Percentiles rank a stretch among this genome's conserved stretches.
phyloP scores from a whole-genome alignment of 768 basidiomycete species.

The Saitozyma sp. region DNA sequence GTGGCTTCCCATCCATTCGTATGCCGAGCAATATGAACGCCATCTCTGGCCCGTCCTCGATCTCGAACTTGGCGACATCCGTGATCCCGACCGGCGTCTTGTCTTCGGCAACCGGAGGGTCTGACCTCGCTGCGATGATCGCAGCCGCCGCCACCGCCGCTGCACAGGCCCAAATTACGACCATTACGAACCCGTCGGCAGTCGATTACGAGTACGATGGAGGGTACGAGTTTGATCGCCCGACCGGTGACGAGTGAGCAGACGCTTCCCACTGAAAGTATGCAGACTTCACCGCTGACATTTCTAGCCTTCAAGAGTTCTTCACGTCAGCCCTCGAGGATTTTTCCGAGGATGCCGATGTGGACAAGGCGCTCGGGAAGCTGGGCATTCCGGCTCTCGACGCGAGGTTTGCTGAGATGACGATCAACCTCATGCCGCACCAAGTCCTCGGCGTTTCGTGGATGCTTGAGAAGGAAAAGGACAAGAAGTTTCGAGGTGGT shows the following conservation, averaged over 20 bases:
- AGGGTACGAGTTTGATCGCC: no score
- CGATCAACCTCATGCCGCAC: constrained; percentile 67
- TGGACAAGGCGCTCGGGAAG: constrained; percentile 62
- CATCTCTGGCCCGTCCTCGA: no score
- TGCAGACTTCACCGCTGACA: not conserved
- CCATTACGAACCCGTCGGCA: no score
- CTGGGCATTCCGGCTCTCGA: constrained; percentile 60
- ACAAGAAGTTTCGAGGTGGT: constrained; percentile 37
- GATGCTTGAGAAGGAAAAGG: constrained; percentile 62
- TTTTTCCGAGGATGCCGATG: constrained; percentile 57
- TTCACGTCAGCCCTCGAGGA: constrained; percentile 41
- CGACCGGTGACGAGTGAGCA: constrained; percentile 11
- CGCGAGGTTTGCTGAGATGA: constrained; percentile 63
- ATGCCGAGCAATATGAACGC: no score
- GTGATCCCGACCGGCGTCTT: no score
- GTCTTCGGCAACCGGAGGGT: no score
- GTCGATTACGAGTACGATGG: not conserved
- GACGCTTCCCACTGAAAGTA: not conserved
- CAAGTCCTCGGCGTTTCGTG: constrained; percentile 68
- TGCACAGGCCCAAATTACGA: no score
- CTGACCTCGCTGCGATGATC: no score
- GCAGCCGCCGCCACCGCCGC: no score
- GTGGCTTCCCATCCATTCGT: no score
- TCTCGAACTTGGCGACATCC: no score
- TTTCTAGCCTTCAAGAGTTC: constrained; percentile 31